Percentiles rank a stretch among this genome's conserved stretches.
These are phyloP conservation scores for Cryptococcus wingfieldii DNA, from an alignment of 1,284 basidiomycete genomes.

Conservation along the genomic window DNA sequence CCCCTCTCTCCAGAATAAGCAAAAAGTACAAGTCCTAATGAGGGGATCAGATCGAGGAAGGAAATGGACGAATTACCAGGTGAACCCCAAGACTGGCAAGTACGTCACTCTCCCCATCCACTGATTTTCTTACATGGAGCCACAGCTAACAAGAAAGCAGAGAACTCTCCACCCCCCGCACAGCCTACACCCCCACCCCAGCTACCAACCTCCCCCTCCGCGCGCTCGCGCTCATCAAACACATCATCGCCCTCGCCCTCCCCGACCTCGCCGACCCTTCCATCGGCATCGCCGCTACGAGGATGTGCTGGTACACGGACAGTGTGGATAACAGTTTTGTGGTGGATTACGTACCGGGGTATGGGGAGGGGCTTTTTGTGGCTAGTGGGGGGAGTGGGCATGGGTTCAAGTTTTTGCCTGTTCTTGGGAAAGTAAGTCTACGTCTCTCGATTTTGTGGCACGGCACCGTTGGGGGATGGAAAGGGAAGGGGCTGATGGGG, in stretches of 20 bases:
- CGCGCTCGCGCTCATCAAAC: slow-evolving; percentile 22
- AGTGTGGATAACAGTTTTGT: slow-evolving; percentile 26
- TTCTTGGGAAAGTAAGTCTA: slow-evolving; percentile 23
- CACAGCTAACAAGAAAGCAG: background rate
- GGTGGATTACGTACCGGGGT: slow-evolving; percentile 31
- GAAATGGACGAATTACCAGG: slow-evolving; percentile 31
- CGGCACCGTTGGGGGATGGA: too few relatives aligned
- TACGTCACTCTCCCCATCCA: slow-evolving; percentile 2
- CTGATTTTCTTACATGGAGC: background rate
- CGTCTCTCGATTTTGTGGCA: too few relatives aligned
- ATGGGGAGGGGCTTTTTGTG: slow-evolving; percentile 21
- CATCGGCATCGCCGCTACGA: slow-evolving; percentile 24
- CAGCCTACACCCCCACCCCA: slow-evolving; percentile 18
- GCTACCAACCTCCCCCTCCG: slow-evolving; percentile 20
- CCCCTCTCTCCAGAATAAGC: too few relatives aligned
- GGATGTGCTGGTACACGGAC: slow-evolving; percentile 40
- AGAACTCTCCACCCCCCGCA: slow-evolving; percentile 19
- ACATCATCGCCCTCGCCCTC: slow-evolving; percentile 14
- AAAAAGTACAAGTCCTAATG: background rate
- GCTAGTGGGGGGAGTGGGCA: slow-evolving; percentile 28
- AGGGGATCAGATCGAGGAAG: slow-evolving; percentile 10
- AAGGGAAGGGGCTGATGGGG: background rate
- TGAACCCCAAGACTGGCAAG: slow-evolving; percentile 18
- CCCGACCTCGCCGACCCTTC: slow-evolving; percentile 18
- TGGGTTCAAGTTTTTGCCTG: slow-evolving; percentile 36